These are phyloP conservation scores for Globisporangium yorkense DNA, from an alignment of 352 stramenopile genomes.

Conservation along the genomic window DNA sequence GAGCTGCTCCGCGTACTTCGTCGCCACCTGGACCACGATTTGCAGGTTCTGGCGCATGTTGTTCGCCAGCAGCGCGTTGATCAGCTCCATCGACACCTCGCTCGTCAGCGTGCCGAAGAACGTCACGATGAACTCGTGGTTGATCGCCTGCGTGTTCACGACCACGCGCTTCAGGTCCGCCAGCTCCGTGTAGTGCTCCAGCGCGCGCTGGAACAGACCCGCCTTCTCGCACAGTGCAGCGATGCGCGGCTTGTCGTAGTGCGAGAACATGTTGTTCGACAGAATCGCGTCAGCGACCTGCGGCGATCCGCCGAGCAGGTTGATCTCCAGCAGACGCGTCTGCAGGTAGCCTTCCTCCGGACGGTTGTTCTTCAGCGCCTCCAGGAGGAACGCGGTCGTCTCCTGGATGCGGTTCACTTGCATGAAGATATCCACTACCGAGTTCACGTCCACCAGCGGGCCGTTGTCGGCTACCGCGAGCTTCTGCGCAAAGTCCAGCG, in stretches of 20 bases:
- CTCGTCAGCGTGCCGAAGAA: conserved; percentile 98
- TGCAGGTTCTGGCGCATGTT: conserved; percentile 98
- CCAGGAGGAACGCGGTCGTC: conserved; percentile 98
- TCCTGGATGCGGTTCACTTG: conserved; percentile 98
- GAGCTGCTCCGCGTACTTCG: conserved; percentile 93
- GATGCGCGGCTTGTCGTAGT: conserved; percentile 98
- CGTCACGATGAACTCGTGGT: conserved; percentile 97
- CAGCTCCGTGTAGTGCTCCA: conserved; percentile 99
- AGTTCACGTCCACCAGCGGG: conserved; percentile 97
- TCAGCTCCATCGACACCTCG: conserved; percentile 96
- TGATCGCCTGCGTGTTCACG: conserved; percentile 90
- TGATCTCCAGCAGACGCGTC: conserved; percentile 99
- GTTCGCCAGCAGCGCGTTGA: conserved; percentile 98
- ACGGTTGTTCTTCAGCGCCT: conserved; percentile 98
- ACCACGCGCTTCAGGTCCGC: conserved; percentile 96
- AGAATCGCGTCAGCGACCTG: conserved; percentile 99
- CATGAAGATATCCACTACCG: conserved; percentile 99
- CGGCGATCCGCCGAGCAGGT: conserved; percentile 97
- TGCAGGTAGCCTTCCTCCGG: conserved; percentile 98
- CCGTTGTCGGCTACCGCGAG: conserved; percentile 93
- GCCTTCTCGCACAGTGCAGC: conserved; percentile 98
- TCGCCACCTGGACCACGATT: conserved; percentile 98
- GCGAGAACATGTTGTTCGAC: conserved; percentile 98
- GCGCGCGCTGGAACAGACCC: conserved; percentile 97
- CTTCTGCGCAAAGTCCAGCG: conserved; percentile 98